These are phyloP conservation scores for Komagataella pastoris DNA, from an alignment of 805 yeast genomes.

Conservation along the genomic window DNA sequence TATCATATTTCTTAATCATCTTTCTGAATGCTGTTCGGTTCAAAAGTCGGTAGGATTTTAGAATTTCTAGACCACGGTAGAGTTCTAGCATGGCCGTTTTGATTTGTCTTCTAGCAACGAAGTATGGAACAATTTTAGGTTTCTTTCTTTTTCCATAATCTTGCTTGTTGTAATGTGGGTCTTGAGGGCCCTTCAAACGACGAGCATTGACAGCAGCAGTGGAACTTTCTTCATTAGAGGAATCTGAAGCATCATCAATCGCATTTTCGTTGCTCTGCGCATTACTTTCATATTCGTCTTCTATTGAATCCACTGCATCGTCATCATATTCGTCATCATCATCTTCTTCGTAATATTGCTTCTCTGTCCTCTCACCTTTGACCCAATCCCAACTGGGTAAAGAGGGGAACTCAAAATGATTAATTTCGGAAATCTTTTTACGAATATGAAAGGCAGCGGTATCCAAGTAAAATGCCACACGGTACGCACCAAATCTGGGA, in stretches of 20 bases:
- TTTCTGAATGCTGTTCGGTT: conserved; percentile 86
- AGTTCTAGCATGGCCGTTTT: conserved; percentile 59
- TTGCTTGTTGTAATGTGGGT: conserved; percentile 21
- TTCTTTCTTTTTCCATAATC: conserved; percentile 30
- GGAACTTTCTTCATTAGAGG: background rate
- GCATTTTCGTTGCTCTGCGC: background rate
- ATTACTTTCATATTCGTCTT: background rate
- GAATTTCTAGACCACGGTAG: conserved; percentile 58
- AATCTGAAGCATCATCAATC: background rate
- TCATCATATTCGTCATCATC: conserved; percentile 6
- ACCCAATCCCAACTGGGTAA: conserved; percentile 24
- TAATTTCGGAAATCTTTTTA: conserved; percentile 13
- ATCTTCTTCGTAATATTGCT: conserved; percentile 21
- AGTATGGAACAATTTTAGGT: conserved; percentile 33
- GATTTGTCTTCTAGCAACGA: conserved; percentile 52
- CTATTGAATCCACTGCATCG: background rate
- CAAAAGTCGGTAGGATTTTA: conserved; percentile 57
- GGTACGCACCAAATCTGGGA: background rate
- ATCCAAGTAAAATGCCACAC: background rate
- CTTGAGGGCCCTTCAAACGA: conserved; percentile 5
- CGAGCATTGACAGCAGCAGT: background rate
- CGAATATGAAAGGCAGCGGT: conserved; percentile 11
- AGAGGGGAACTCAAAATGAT: conserved; percentile 27
- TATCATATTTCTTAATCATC: conserved; percentile 83
- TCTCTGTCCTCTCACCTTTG: conserved; percentile 15